Evolutionary conservation across 495 filamentous ascomycete genomes (phyloP), one percentile per base, ranked within the genome.

Genomic region (Emericellopsis terricola): DNA sequence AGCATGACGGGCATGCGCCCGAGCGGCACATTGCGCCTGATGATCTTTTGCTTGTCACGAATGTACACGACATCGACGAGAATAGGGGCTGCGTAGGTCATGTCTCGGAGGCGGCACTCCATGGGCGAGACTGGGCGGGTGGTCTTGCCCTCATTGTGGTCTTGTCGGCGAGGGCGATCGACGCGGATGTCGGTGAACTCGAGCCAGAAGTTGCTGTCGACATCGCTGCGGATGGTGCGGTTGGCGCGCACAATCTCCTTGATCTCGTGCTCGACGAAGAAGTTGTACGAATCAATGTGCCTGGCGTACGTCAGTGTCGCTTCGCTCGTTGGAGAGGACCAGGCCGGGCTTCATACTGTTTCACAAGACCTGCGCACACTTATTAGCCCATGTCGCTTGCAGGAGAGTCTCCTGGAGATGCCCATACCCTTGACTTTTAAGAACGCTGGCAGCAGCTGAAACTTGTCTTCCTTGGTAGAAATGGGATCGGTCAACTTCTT

Each of bases 281-380:
- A 92, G 56, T 99, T 92, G 68, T 81, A 99, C 19, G 89, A 96
- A 57, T 99, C 91, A 54, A 96, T 87, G 53, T 99, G 89, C 54
- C 62, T 65, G 41, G 41, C 39, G 19, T 40, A 44, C 8, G 41
- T 38, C 11, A 10, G 38, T 50, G 17, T n/a, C n/a, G n/a, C n/a
- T n/a, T n/a, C n/a, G n/a, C n/a, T n/a, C n/a, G n/a, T n/a, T n/a
- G n/a, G 17, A 20, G 5, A 14, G 10, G 24, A 33, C 16, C 18
- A 33, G n/a, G 17, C 6, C 18, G 31, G n/a, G 18, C 8, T 10
- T 41, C 53, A 28, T 49, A 56, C 53, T 94, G 85, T 56, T 93
- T 93, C 30, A 93, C 82, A 37, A 94, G 56, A 24, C 85, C 52
- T 56, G 16, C 8, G 14, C 26, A 6, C 31, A 28, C 38, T 56